Conservation (phyloP, 2,329 filamentous ascomycete species). For the Sarocladium oryzae region DNA sequence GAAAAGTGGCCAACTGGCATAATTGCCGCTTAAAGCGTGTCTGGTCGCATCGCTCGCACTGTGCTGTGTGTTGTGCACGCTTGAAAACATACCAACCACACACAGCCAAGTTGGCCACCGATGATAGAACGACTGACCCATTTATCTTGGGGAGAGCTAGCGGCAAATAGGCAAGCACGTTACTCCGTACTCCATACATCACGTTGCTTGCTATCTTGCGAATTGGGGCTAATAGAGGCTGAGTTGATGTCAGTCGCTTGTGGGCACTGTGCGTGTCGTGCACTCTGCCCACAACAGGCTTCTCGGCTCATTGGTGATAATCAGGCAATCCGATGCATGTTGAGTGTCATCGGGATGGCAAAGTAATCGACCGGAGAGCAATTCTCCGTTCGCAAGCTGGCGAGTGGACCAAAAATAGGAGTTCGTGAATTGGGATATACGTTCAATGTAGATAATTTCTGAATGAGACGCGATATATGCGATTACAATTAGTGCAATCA, state of each 20-base stretch:
- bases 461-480: too few species aligned
- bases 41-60: too few species aligned
- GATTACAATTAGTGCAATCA: too few species aligned
- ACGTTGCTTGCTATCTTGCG: neutral
- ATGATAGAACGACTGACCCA: neutral
- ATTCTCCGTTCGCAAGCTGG: neutral
- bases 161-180: neutral
- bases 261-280: too few species aligned
- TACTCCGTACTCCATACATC: neutral
- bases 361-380: neutral
- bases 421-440: too few species aligned
- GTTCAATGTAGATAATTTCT: neutral
- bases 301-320: neutral
- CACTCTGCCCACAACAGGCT: too few species aligned
- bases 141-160: neutral
- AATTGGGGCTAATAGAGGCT: neutral
- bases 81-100: neutral
- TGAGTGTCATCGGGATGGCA: neutral
- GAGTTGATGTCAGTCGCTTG: neutral
- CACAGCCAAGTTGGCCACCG: neutral
- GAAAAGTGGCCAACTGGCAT: neutral
- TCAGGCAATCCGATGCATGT: neutral
- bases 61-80: neutral
- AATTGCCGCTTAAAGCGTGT: too few species aligned
- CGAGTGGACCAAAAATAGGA: constrained; percentile 5